These are phyloP conservation scores for Cryoendolithus antarcticus DNA, from an alignment of 2,329 filamentous ascomycete species.

Conservation along the genomic window DNA sequence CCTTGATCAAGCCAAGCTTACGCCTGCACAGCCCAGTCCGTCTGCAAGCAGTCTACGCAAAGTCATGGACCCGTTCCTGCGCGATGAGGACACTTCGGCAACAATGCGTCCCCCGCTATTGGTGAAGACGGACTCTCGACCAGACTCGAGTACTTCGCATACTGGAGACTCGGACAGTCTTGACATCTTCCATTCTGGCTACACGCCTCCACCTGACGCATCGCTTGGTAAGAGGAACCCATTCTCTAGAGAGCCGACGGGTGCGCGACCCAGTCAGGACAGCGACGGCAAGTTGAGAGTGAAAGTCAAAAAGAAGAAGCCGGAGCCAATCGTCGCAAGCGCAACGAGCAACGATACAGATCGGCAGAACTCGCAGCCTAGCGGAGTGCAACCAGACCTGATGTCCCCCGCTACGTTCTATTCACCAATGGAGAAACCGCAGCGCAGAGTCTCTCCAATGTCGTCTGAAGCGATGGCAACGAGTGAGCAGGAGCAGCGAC, in stretches of 20 bases:
- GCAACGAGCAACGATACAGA: background rate
- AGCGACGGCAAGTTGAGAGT: conserved; percentile 6
- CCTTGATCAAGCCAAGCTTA: conserved; percentile 21
- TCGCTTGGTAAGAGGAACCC: conserved; percentile 42
- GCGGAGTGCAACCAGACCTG: background rate
- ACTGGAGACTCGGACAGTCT: conserved; percentile 26
- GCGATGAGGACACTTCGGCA: conserved; percentile 12
- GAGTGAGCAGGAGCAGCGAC: conserved; percentile 18
- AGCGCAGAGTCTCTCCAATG: background rate
- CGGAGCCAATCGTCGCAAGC: background rate
- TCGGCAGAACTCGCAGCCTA: background rate
- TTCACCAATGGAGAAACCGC: background rate
- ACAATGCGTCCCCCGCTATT: conserved; percentile 5
- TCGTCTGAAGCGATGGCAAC: conserved; percentile 10
- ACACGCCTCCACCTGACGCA: conserved; percentile 59
- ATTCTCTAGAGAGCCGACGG: conserved; percentile 33
- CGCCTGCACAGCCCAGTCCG: conserved; percentile 30
- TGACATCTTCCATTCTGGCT: conserved; percentile 61
- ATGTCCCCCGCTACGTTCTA: background rate
- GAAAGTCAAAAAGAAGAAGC: too few species aligned
- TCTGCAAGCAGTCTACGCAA: conserved; percentile 68
- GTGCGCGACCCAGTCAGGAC: conserved; percentile 28
- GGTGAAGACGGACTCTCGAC: conserved; percentile 15
- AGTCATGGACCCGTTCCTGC: conserved; percentile 76
- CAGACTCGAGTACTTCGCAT: conserved; percentile 2